Evolutionary conservation across 805 yeast genomes (phyloP).

Genomic region (Pichia insulana): DNA sequence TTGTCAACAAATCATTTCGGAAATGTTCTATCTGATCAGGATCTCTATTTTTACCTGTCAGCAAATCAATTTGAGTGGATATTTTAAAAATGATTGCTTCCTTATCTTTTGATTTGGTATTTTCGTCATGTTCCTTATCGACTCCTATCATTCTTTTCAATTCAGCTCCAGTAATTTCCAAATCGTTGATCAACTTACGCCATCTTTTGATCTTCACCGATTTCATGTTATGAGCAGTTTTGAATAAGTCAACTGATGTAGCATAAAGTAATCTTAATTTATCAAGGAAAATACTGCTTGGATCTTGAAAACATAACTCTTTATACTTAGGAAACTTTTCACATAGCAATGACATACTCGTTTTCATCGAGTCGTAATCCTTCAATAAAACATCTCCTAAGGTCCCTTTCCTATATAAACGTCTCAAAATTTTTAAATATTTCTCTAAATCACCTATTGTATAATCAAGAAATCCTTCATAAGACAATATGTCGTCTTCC

Average conservation of each 20-base stretch:
- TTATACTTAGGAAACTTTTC: neutral
- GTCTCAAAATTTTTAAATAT: constrained; percentile 25
- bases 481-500: constrained; percentile 34
- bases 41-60: constrained; percentile 1
- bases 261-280: constrained; percentile 6
- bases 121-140: neutral
- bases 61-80: constrained; percentile 8
- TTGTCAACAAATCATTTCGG: constrained; percentile 3
- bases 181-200: constrained; percentile 38
- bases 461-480: constrained; percentile 39
- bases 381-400: constrained; percentile 5
- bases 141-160: constrained; percentile 8
- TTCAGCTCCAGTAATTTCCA: constrained; percentile 29
- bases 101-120: neutral
- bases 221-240: constrained; percentile 27
- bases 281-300: constrained; percentile 8
- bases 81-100: constrained; percentile 1
- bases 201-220: constrained; percentile 31
- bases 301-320: constrained; percentile 6
- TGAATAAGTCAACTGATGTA: constrained; percentile 21
- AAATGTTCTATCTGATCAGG: neutral
- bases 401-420: constrained; percentile 26
- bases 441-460: constrained; percentile 35
- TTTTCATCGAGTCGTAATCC: constrained; percentile 6
- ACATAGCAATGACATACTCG: constrained; percentile 10